Evolutionary conservation across 768 basidiomycete genomes (phyloP).

Genomic region (Favolaschia claudopus): DNA sequence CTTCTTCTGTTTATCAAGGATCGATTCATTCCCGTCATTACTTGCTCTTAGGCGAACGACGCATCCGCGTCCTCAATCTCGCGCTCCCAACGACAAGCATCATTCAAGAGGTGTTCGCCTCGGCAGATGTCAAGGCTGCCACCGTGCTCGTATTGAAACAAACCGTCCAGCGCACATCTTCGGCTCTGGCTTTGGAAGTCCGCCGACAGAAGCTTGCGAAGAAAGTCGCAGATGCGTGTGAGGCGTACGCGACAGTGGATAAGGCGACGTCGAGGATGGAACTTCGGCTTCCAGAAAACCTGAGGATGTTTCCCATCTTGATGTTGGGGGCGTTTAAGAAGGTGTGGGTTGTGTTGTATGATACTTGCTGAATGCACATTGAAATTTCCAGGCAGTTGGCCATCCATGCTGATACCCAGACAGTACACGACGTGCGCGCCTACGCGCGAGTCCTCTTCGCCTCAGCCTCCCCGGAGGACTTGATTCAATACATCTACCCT

Average conservation of each 20-base stretch:
- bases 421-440: slow-evolving; percentile 57
- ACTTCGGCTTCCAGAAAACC: slow-evolving; percentile 53
- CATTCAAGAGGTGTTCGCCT: slow-evolving; percentile 62
- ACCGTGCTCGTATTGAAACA: slow-evolving; percentile 64
- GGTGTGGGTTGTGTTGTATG: slow-evolving; percentile 33
- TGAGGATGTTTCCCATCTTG: slow-evolving; percentile 57
- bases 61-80: slow-evolving; percentile 67
- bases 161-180: slow-evolving; percentile 64
- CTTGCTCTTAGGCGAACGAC: slow-evolving; percentile 52
- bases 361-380: neutral
- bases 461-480: slow-evolving; percentile 51
- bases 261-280: slow-evolving; percentile 35
- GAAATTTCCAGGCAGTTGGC: slow-evolving; percentile 48
- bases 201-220: slow-evolving; percentile 61
- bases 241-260: slow-evolving; percentile 49
- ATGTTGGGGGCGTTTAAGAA: slow-evolving; percentile 58
- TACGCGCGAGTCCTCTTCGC: slow-evolving; percentile 57
- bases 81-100: slow-evolving; percentile 67
- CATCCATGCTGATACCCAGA: slow-evolving; percentile 53
- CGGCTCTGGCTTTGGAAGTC: slow-evolving; percentile 64
- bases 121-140: slow-evolving; percentile 64
- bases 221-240: slow-evolving; percentile 58
- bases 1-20: neutral
- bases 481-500: slow-evolving; percentile 61
- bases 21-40: neutral